Base-by-base conservation (phyloP, 805 yeast genomes). In the Zygosaccharomyces pseudorouxii region DNA sequence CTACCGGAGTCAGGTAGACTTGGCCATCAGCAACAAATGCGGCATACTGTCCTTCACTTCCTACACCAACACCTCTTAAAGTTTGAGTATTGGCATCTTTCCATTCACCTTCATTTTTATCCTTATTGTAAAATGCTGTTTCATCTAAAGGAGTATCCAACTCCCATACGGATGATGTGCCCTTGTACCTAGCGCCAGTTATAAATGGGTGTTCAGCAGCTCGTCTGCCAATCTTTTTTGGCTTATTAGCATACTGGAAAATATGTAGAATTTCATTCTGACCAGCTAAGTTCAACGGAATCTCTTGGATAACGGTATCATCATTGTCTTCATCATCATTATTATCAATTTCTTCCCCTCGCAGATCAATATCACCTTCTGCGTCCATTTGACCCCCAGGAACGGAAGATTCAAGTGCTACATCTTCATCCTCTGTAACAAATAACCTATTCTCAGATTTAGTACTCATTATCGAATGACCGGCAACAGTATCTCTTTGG, bases 141-240 rank as follows among this genome's bases (percentile, higher is more conserved):
- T 87, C 84, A 46, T 84, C 84, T 44, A 88, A 68, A 11, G 96
- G 95, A 5, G 86, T 71, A 51, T 84, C 87, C 31, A 90, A 76
- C 62, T 88, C 95, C 51, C 93, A 69, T 10, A 81, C 73, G 2
- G 80, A 78, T 1, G 88, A 74, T 23, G 75, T 70, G 1, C 78
- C 78, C 59, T 89, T 92, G 50, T 85, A 64, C 37, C 84, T 67
- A 0, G 82, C 71, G 14, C 68, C 67, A 51, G 74, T 62, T 29
- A 71, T 61, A 9, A 67, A 61, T n/a, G 73, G 71, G 49, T 70
- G 70, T 30, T 60, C 63, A 12, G 59, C 59, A 23, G 56, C 47
- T 31, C 62, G 58, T 16, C 54, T 52, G 9, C 60, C 68, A 23
- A 58, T 42, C 38, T 53, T 48, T 47, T 58, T 64, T 4, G 63